Base-by-base conservation (phyloP, 352 stramenopile genomes). In the Elongisporangium undulatum region DNA sequence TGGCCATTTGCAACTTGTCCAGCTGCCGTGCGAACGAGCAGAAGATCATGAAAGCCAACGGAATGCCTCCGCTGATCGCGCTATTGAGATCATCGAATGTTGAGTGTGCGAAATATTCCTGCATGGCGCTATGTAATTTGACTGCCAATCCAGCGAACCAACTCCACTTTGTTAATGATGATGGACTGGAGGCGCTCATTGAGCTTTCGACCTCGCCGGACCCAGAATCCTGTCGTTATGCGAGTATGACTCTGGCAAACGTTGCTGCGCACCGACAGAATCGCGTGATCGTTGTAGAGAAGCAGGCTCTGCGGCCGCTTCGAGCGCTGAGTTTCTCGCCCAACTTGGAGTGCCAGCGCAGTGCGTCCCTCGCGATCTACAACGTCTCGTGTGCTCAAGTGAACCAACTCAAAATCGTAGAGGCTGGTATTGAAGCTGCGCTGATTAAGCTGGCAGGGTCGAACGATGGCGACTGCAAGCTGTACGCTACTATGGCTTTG, bases 71-170 rank as follows among this genome's bases (percentile, higher is more conserved):
- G 16, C 73, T 97, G 16, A 72, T 97, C 16, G 55, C 51, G 29
- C 58, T 95, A 13, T 62, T 96, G 21, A 66, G 62, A 8, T 82
- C 75, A 0, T 23, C 69, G 3, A 82, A 61, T 39, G 53, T 65
- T 39, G 87, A 95, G 56, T 88, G 78, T 54, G 69, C 76, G 34
- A 93, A 96, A 56, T 98, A 92, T 63, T 79, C 91, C 19, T 92
- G 85, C 24, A 99, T 98, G 95, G 82, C 95, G 20, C 64, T 99
- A 16, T 98, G 94, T 56, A 99, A 99, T 70, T 69, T 99, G 61
- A 96, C 89, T 12, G 94, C 87, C 5, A 94, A 95, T 61, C 75
- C 81, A 8, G 83, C 78, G 4, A 98, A 98, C 67, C 91, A 98
- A 61, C 58, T 91, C 15, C 79, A 94, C 53, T 76, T 98, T 29